Evolutionary conservation across 139 green algal species (phyloP).

Genomic region (Mesotaenium endlicherianum): DNA sequence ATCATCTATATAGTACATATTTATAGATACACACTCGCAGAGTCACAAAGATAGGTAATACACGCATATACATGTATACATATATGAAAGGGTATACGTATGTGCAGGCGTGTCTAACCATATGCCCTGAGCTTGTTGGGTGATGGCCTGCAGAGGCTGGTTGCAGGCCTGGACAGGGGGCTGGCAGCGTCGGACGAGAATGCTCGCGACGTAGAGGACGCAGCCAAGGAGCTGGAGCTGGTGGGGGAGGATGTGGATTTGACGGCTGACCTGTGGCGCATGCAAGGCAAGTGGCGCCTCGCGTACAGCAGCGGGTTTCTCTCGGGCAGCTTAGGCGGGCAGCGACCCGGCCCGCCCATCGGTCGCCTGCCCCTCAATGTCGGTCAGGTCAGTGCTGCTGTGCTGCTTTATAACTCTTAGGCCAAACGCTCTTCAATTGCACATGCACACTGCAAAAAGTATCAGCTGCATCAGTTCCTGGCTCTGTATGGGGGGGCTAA

Average conservation of each 20-base stretch:
- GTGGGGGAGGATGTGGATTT: neutral
- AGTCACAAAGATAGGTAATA: too few species aligned
- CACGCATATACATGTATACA: too few species aligned
- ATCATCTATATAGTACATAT: too few species aligned
- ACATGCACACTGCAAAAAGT: too few species aligned
- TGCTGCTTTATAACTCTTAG: too few species aligned
- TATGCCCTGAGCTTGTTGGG: too few species aligned
- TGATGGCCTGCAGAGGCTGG: neutral
- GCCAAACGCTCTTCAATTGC: too few species aligned
- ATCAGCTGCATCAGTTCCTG: too few species aligned
- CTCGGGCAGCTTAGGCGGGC: slow-evolving; percentile 38
- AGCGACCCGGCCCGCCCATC: slow-evolving; percentile 24
- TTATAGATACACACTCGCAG: too few species aligned
- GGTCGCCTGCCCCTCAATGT: slow-evolving; percentile 26
- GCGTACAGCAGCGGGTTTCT: slow-evolving; percentile 45
- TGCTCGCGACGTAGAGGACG: slow-evolving; percentile 12
- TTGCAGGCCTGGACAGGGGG: slow-evolving; percentile 34
- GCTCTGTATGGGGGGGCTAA: too few species aligned
- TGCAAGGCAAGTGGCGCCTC: slow-evolving; percentile 36
- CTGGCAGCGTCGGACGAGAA: slow-evolving; percentile 14
- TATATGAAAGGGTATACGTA: too few species aligned
- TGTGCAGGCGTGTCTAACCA: too few species aligned
- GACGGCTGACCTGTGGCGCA: neutral
- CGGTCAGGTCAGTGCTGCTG: slow-evolving; percentile 23
- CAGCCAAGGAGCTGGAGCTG: slow-evolving; percentile 4